These are phyloP conservation scores for Yarrowia sp. DNA, from an alignment of 805 yeast species.

Conservation along the genomic window DNA sequence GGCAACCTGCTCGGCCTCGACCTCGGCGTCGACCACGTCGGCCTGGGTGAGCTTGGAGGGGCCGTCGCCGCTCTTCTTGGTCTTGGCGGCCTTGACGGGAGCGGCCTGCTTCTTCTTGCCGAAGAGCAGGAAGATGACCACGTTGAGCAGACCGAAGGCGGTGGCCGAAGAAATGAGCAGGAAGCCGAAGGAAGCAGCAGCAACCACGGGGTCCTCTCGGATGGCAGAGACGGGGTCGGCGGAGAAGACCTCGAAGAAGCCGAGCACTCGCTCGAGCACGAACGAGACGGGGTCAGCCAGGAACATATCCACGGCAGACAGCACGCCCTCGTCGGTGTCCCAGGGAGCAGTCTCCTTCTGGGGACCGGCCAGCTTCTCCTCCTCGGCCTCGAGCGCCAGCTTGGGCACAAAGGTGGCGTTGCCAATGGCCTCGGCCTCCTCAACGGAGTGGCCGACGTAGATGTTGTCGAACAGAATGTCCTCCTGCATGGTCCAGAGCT, in stretches of 20 bases:
- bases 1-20: conserved; percentile 68
- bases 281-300: conserved; percentile 40
- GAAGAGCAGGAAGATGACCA: conserved; percentile 19
- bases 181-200: conserved; percentile 35
- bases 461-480: conserved; percentile 75
- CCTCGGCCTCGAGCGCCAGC: conserved; percentile 36
- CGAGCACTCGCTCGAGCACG: conserved; percentile 33
- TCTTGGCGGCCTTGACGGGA: conserved; percentile 50
- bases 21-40: conserved; percentile 59
- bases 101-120: conserved; percentile 23
- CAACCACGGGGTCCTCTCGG: conserved; percentile 40
- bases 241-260: conserved; percentile 37
- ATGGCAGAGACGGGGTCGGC: conserved; percentile 39
- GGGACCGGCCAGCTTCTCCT: conserved; percentile 16
- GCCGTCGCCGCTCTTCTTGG: conserved; percentile 74
- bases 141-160: conserved; percentile 35
- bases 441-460: conserved; percentile 74
- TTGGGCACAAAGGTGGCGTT: conserved; percentile 63
- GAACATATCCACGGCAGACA: conserved; percentile 35
- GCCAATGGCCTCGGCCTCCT: conserved; percentile 79
- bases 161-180: conserved; percentile 33
- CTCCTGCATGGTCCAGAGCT: conserved; percentile 79
- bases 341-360: conserved; percentile 24
- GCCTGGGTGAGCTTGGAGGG: conserved; percentile 62
- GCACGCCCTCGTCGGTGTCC: conserved; percentile 22